Conservation (phyloP, 257 asterid genomes). For the Solanum lignicaule region DNA sequence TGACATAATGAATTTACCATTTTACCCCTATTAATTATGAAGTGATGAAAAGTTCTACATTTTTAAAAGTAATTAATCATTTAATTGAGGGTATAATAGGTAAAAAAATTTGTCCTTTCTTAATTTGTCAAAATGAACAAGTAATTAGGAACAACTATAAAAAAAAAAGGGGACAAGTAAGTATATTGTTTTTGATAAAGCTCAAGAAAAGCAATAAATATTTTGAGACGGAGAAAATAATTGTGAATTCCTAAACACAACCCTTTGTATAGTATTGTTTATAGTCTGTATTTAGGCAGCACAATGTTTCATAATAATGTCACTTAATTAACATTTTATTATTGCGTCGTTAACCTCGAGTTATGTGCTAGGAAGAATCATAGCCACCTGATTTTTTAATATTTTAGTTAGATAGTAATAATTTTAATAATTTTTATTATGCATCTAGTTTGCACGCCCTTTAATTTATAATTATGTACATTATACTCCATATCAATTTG, state of each 20-base stretch:
- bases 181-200: too few species aligned
- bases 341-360: conserved; percentile 4
- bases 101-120: too few species aligned
- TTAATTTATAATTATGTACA: background rate
- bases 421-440: background rate
- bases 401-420: background rate
- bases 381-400: background rate
- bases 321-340: conserved; percentile 5
- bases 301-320: background rate
- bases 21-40: too few species aligned
- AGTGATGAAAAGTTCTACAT: too few species aligned
- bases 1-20: too few species aligned
- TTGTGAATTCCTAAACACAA: background rate
- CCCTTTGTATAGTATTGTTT: background rate
- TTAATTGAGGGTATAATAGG: too few species aligned
- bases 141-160: too few species aligned
- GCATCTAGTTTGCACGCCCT: background rate
- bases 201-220: background rate
- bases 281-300: background rate
- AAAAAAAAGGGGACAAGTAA: too few species aligned
- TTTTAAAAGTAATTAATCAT: too few species aligned
- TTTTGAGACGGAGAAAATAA: background rate
- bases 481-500: background rate
- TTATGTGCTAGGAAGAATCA: conserved; percentile 5
- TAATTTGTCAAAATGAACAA: too few species aligned